These are phyloP conservation scores for Nepenthes alata DNA, from an alignment of 179 eudicot species.

Conservation along the genomic window DNA sequence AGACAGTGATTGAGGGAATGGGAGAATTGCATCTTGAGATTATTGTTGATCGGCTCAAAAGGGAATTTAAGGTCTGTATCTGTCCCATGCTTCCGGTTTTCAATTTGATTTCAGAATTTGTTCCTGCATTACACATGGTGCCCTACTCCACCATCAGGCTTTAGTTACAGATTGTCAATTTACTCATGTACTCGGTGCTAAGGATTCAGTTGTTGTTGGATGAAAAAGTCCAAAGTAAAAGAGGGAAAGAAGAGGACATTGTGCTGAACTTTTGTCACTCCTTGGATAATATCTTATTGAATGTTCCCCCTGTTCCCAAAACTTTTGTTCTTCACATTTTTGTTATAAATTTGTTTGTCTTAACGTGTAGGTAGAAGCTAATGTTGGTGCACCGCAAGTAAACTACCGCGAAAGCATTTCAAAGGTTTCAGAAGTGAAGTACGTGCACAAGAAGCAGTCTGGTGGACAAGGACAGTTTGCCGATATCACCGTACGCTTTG, in stretches of 20 bases:
- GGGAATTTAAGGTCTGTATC: conserved; percentile 75
- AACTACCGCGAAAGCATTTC: conserved; percentile 96
- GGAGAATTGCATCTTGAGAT: conserved; percentile 97
- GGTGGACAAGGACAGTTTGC: conserved; percentile 98
- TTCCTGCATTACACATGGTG: background rate
- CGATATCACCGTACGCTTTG: conserved; percentile 72
- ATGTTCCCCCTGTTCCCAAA: background rate
- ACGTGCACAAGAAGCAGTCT: conserved; percentile 87
- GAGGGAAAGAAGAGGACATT: no score
- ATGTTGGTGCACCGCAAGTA: conserved; percentile 97
- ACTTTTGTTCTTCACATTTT: background rate
- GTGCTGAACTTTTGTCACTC: background rate
- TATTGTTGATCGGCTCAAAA: conserved; percentile 88
- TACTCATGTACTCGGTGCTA: no score
- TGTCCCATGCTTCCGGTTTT: background rate
- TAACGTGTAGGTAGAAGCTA: conserved; percentile 70
- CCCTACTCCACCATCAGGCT: background rate
- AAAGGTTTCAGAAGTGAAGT: conserved; percentile 53
- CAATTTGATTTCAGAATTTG: background rate
- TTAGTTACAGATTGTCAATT: no score
- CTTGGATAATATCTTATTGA: background rate
- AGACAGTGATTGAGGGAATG: conserved; percentile 94
- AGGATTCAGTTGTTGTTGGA: no score
- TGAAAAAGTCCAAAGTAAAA: no score
- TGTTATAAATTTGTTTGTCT: background rate